These are phyloP conservation scores for Phyllosticta paracitricarpa DNA, from an alignment of 2,329 filamentous ascomycete species.

Conservation along the genomic window DNA sequence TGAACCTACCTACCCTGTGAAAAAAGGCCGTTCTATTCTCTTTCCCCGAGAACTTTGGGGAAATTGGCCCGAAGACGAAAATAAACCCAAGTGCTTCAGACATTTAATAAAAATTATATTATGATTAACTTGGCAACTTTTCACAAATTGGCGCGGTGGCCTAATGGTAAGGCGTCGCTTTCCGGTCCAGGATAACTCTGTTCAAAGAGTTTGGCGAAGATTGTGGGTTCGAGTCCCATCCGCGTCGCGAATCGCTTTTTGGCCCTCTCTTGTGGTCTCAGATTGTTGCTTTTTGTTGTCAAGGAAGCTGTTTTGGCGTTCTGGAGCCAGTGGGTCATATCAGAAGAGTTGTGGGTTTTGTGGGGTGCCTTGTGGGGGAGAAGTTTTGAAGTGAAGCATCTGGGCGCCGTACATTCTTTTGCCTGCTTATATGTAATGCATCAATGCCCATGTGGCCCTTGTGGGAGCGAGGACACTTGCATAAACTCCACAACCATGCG, in stretches of 20 bases:
- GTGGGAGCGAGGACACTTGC: no score
- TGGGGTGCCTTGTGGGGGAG: not conserved
- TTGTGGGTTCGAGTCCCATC: conserved; percentile 11
- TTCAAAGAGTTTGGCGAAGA: conserved; percentile 5
- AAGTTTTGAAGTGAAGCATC: not conserved
- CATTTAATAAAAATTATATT: no score
- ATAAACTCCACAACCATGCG: no score
- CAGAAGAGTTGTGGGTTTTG: not conserved
- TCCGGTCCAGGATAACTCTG: not conserved
- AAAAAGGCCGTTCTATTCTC: no score
- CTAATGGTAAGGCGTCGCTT: conserved; percentile 22
- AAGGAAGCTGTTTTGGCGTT: not conserved
- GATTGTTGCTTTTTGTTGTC: not conserved
- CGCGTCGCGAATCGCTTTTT: conserved; percentile 1
- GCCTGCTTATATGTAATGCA: no score
- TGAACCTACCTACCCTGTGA: no score
- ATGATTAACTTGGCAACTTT: no score
- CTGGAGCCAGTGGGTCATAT: not conserved
- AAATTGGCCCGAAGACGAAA: no score
- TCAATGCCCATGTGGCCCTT: no score
- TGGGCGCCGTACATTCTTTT: not conserved
- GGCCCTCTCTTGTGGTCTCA: not conserved
- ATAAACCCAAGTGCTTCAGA: no score
- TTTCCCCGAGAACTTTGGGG: no score
- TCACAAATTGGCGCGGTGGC: conserved; percentile 17